Conservation (phyloP, 2,329 filamentous ascomycete species). For the Colletotrichum orbiculare region DNA sequence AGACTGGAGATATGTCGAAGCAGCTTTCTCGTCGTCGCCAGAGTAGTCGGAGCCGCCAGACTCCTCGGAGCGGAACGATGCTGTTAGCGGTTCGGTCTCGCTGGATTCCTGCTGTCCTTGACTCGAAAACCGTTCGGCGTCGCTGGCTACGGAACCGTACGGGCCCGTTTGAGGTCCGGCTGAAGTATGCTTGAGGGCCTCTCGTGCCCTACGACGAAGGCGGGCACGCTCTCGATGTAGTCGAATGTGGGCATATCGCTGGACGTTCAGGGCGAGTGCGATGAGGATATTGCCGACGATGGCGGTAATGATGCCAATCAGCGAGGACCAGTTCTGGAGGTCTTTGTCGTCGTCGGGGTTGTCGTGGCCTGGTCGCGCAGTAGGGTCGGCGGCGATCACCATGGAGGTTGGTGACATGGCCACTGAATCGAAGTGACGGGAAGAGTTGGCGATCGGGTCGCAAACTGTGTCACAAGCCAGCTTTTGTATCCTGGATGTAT, state of each 20-base stretch:
- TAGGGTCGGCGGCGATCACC: slow-evolving; percentile 32
- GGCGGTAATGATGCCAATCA: slow-evolving; percentile 94
- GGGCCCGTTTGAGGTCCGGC: slow-evolving; percentile 42
- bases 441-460: not conserved
- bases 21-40: slow-evolving; percentile 47
- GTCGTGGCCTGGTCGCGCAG: slow-evolving; percentile 31
- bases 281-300: slow-evolving; percentile 95
- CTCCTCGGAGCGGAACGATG: slow-evolving; percentile 59
- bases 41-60: slow-evolving; percentile 52
- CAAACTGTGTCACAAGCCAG: slow-evolving; percentile 6
- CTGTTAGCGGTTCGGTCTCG: slow-evolving; percentile 64
- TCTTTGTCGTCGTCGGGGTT: slow-evolving; percentile 57
- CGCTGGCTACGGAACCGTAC: slow-evolving; percentile 48
- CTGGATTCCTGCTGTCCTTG: slow-evolving; percentile 39
- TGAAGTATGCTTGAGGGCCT: slow-evolving; percentile 61
- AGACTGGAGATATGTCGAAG: slow-evolving; percentile 84
- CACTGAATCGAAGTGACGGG: slow-evolving; percentile 8
- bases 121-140: slow-evolving; percentile 2
- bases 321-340: slow-evolving; percentile 82
- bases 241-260: slow-evolving; percentile 92
- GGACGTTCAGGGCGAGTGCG: slow-evolving; percentile 94
- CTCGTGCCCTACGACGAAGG: slow-evolving; percentile 64
- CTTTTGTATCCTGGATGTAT: not conserved
- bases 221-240: slow-evolving; percentile 77
- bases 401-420: slow-evolving; percentile 21